Conservation (phyloP, 2,329 filamentous ascomycete genomes). For the Tolypocladium pustulatum region DNA sequence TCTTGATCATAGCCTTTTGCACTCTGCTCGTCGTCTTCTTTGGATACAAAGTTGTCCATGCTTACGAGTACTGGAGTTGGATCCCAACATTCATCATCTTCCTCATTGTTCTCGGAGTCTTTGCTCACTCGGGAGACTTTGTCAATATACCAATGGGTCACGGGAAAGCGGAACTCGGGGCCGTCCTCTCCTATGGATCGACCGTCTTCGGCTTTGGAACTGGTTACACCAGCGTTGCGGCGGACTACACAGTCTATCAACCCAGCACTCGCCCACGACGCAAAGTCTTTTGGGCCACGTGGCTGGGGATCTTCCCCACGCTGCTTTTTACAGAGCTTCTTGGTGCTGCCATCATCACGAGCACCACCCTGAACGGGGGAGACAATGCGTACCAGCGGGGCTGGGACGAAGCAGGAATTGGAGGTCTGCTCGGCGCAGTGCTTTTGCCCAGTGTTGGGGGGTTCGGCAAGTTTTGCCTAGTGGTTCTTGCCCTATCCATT, state of each 20-base stretch:
- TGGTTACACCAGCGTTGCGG: neutral
- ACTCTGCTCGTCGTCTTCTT: neutral
- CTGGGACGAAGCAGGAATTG: neutral
- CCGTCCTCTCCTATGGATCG: neutral
- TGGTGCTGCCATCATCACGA: neutral
- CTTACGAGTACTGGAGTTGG: neutral
- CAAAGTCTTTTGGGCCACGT: neutral
- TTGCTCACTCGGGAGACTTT: neutral
- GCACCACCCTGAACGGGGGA: neutral
- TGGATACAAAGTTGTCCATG: neutral
- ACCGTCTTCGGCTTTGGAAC: neutral
- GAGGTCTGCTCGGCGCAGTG: neutral
- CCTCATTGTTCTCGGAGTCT: neutral
- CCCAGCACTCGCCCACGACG: neutral
- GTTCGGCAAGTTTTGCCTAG: neutral
- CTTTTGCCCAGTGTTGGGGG: neutral
- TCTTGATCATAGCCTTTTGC: neutral
- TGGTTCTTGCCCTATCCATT: neutral
- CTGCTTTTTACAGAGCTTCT: neutral
- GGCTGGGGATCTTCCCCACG: neutral
- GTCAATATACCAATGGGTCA: neutral
- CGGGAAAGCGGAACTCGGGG: neutral
- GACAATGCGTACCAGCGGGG: neutral
- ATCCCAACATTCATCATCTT: neutral
- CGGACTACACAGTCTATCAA: neutral